A percentile compares a stretch with the other conserved stretches of the same genome.
Conservation (phyloP, 768 basidiomycete genomes). For the Amanita pseudoporphyria region DNA sequence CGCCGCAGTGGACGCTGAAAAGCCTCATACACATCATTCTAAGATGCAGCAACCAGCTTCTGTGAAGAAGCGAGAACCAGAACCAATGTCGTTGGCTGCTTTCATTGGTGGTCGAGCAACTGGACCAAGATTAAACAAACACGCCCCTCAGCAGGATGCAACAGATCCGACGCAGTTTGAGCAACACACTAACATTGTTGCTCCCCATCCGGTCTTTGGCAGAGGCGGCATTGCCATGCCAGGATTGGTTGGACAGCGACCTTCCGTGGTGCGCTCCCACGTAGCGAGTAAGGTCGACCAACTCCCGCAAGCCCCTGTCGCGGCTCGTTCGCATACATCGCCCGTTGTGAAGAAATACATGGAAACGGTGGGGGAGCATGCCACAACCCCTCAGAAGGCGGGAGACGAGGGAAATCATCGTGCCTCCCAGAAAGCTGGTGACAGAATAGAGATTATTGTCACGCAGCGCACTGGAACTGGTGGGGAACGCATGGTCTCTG, state of each 20-base stretch:
- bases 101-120: slow-evolving; percentile 76
- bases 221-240: slow-evolving; percentile 69
- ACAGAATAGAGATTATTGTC: slow-evolving; percentile 40
- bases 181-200: slow-evolving; percentile 39
- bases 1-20: slow-evolving; percentile 5
- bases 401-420: slow-evolving; percentile 13
- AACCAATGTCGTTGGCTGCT: slow-evolving; percentile 64
- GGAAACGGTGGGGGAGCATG: slow-evolving; percentile 29
- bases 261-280: not conserved
- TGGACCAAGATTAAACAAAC: slow-evolving; percentile 65
- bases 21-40: slow-evolving; percentile 17
- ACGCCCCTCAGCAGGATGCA: slow-evolving; percentile 61
- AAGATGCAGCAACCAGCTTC: slow-evolving; percentile 9
- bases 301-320: not conserved
- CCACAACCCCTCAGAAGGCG: slow-evolving; percentile 27
- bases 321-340: slow-evolving; percentile 21
- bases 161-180: slow-evolving; percentile 59
- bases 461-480: slow-evolving; percentile 9
- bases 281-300: slow-evolving; percentile 1
- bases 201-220: slow-evolving; percentile 71
- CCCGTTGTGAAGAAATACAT: slow-evolving; percentile 22
- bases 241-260: slow-evolving; percentile 38
- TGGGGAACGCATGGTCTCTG: not conserved
- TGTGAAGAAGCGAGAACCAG: slow-evolving; percentile 21
- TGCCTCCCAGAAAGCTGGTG: slow-evolving; percentile 19